phyloP scores from a whole-genome alignment of 2,329 filamentous ascomycete genomes.

The Zymoseptoria crescenta region DNA sequence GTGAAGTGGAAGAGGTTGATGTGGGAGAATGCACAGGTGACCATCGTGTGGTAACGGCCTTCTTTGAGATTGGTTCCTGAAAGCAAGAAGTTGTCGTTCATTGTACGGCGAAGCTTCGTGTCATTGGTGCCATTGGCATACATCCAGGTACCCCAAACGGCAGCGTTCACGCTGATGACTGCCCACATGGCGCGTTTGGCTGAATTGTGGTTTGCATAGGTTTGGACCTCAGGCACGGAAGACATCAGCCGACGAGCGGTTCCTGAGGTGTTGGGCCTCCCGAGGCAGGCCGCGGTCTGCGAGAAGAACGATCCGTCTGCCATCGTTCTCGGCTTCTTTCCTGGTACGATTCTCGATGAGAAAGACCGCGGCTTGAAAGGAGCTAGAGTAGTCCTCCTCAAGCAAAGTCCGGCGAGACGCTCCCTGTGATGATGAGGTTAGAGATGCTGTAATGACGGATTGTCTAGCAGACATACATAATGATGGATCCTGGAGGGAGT shows the following conservation, averaged over 20 bases:
- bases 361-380: background rate
- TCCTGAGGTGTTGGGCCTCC: background rate
- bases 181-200: slow-evolving; percentile 24
- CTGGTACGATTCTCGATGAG: background rate
- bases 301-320: background rate
- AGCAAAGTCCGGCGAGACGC: background rate
- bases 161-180: slow-evolving; percentile 35
- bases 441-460: background rate
- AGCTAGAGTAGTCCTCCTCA: background rate
- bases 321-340: background rate
- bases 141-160: slow-evolving; percentile 32
- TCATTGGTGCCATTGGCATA: slow-evolving; percentile 24
- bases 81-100: slow-evolving; percentile 28
- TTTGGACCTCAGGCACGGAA: background rate
- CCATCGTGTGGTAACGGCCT: slow-evolving; percentile 31
- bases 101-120: slow-evolving; percentile 9
- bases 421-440: background rate
- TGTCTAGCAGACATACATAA: background rate
- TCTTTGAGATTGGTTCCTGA: slow-evolving; percentile 22
- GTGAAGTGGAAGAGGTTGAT: slow-evolving; percentile 29
- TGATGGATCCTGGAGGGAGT: background rate
- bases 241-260: background rate
- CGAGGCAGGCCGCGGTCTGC: background rate
- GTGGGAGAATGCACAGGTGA: slow-evolving; percentile 38
- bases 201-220: background rate